Base-by-base conservation (phyloP, 192 early-diverging fungal genomes). In the Coemansia sp. region DNA sequence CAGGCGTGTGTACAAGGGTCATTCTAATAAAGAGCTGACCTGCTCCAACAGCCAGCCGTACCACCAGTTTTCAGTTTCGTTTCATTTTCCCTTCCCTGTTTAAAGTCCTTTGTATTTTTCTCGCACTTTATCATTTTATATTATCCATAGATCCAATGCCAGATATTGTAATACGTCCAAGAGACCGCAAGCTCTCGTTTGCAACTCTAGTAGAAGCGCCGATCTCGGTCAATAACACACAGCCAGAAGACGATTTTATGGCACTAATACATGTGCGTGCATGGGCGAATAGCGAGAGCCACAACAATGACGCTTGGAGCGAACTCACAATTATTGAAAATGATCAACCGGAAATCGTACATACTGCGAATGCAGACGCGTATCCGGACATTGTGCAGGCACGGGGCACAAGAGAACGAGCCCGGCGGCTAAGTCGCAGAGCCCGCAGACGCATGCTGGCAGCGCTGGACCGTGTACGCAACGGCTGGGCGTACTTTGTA, bases 401-500 rank as follows among this genome's bases (percentile, higher is more conserved):
- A 47, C n/a, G 43, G n/a, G 48, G 63, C n/a, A 9, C 64, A 24
- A 52, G 64, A 18, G 54, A 48, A 12, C 64, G 38, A 7, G 55
- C 59, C 2, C 63, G 63, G 48, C 69, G 54, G 9, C 59, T 71
- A 2, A 43, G 59, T 14, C 69, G 59, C 35, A 45, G 54, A 24
- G 69, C 69, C 12, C 63, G 47, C 13, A 61, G 39, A 27, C 59
- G 54, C 37, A 26, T 65, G 4, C 53, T 57, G 3, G 26, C 14
- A 1, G 63, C 64, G 0, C 35, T 71, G 41, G 37, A 35, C 29
- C 37, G 23, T 24, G 69, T 54, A 5, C 64, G 53, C 22, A 61
- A 35, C 23, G 69, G 69, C 22, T 71, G 69, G 58, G 37, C 35
- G 10, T 19, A 54, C 6, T 53, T 66, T 38, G n/a, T 66, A 7